Evolutionary conservation across 495 filamentous ascomycete genomes (phyloP).

Genomic region (Trypethelium eluteriae): DNA sequence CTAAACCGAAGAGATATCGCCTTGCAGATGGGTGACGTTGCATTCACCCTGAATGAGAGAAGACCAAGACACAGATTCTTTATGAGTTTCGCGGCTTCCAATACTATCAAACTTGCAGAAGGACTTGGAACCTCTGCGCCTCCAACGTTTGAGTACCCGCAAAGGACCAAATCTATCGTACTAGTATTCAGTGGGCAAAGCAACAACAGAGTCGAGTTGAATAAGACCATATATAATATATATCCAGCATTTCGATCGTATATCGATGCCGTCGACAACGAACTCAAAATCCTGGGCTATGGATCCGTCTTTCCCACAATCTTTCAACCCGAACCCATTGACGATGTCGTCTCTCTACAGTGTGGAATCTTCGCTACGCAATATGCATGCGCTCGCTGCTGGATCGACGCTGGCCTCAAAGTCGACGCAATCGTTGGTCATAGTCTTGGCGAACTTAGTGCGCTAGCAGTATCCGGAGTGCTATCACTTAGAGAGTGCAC

Average conservation of each 20-base stretch:
- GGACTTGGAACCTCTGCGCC: background rate
- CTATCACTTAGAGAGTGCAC: conserved; percentile 37
- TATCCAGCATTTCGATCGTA: background rate
- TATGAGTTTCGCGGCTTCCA: background rate
- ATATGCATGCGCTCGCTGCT: conserved; percentile 43
- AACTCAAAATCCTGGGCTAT: background rate
- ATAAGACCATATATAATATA: background rate
- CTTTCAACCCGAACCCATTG: conserved; percentile 37
- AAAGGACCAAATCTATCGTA: background rate
- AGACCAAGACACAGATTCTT: background rate
- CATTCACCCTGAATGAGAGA: background rate
- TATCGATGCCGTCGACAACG: background rate
- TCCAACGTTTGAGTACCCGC: background rate
- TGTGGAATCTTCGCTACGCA: conserved; percentile 42
- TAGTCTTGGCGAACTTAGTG: conserved; percentile 49
- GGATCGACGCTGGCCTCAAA: conserved; percentile 45
- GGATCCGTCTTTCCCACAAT: conserved; percentile 36
- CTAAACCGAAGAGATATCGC: background rate
- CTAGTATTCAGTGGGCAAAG: background rate
- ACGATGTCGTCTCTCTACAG: conserved; percentile 42
- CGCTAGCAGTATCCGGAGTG: conserved; percentile 37
- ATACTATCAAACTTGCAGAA: background rate
- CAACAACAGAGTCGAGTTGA: background rate
- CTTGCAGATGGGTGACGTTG: background rate
- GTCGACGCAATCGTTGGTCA: conserved; percentile 42